phyloP scores from a whole-genome alignment of 164 flowering plant species.

The Malania oleifera region DNA sequence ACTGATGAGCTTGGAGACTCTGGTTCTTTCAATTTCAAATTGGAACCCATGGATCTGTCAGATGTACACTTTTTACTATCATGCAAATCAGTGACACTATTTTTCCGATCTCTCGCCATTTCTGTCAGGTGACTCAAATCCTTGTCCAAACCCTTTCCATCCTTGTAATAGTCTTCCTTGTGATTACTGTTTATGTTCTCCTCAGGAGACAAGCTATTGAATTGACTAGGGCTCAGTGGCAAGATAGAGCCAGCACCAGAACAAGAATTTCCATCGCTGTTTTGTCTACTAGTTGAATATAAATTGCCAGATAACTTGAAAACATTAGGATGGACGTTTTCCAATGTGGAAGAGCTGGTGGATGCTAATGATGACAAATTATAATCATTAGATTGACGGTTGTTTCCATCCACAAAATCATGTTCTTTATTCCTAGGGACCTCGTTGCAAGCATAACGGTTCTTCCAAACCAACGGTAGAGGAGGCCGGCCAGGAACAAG shows the following conservation, averaged over 20 bases:
- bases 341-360: slow-evolving; percentile 36
- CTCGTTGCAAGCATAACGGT: slow-evolving; percentile 64
- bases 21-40: slow-evolving; percentile 26
- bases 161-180: slow-evolving; percentile 19
- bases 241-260: slow-evolving; percentile 17
- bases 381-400: slow-evolving; percentile 34
- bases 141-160: slow-evolving; percentile 25
- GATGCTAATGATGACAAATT: slow-evolving; percentile 40
- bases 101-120: slow-evolving; percentile 20
- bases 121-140: slow-evolving; percentile 13
- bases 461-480: slow-evolving; percentile 71
- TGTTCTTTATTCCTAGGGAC: slow-evolving; percentile 63
- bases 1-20: slow-evolving; percentile 34
- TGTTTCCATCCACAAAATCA: slow-evolving; percentile 53
- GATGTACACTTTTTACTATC: slow-evolving; percentile 31
- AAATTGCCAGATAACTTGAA: slow-evolving; percentile 25
- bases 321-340: slow-evolving; percentile 26
- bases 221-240: slow-evolving; percentile 16
- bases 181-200: slow-evolving; percentile 14
- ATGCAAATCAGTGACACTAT: slow-evolving; percentile 22
- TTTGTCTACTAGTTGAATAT: slow-evolving; percentile 14
- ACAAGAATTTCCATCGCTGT: slow-evolving; percentile 13
- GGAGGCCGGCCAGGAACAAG: slow-evolving; percentile 58
- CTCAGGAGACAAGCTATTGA: slow-evolving; percentile 16
- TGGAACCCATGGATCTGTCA: slow-evolving; percentile 38